Percentiles rank a stretch among this genome's conserved stretches.
Conservation (phyloP, 176 grass and related monocot species). For the Juncus effusus region DNA sequence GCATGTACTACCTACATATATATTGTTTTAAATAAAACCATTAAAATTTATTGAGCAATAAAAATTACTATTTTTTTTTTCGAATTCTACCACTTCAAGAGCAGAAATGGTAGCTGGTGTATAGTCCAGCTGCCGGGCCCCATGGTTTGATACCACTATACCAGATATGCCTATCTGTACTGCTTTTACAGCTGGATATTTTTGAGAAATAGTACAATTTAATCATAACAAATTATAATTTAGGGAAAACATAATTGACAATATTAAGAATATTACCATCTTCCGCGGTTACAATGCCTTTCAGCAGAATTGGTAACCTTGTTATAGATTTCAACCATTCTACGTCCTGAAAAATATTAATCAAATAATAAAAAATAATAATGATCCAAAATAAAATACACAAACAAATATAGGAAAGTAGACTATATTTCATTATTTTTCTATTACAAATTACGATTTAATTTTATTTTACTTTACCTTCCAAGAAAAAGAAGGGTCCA, state of each 20-base stretch:
- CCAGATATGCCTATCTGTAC: conserved; percentile 55
- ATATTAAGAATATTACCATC: conserved; percentile 41
- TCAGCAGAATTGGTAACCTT: conserved; percentile 64
- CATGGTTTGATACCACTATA: conserved; percentile 86
- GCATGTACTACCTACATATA: conserved; percentile 62
- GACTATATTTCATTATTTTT: not conserved
- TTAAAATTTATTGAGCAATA: not conserved
- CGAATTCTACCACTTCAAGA: conserved; percentile 61
- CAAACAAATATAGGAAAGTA: not conserved
- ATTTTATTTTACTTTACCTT: conserved; percentile 34
- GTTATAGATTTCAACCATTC: conserved; percentile 55
- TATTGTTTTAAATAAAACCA: not conserved
- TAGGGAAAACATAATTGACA: not conserved
- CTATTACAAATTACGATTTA: too few species aligned
- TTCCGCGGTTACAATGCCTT: conserved; percentile 75
- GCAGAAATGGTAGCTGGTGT: conserved; percentile 63
- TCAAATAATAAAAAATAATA: not conserved
- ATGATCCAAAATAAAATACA: not conserved
- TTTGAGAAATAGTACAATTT: conserved; percentile 9
- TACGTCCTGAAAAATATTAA: conserved; percentile 25
- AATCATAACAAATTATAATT: not conserved
- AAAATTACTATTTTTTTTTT: not conserved
- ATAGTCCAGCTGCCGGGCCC: conserved; percentile 72
- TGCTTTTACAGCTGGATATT: conserved; percentile 54
- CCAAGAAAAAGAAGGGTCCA: conserved; percentile 82